Base-by-base conservation (phyloP, 2,329 filamentous ascomycete species). In the Fusarium ramigenum region DNA sequence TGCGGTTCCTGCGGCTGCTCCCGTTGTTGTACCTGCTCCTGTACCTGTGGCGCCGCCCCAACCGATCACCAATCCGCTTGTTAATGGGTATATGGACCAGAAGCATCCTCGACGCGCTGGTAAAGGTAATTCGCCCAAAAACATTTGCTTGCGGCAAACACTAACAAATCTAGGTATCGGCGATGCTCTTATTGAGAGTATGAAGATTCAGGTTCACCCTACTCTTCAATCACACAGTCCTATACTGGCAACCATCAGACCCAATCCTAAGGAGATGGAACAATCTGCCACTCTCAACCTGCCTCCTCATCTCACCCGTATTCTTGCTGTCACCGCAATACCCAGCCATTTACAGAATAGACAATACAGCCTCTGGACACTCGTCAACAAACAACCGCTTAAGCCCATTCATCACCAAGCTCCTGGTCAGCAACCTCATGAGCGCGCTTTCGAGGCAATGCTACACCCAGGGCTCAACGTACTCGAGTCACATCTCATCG, bases 401-500 rank as follows among this genome's bases (percentile, higher is more conserved):
- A 85, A 84, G 47, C 85, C 82, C 47, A 75, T 78, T 50, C 79
- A 70, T 42, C 81, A 82, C 40, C 87, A 88, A 69, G 85, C 87
- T 30, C 86, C 88, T 7, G 87, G 89, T 28, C 89, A 90, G 58
- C 85, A 87, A 75, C 86, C 82, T 52, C 85, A 86, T 66, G 90
- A 90, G 70, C 91, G 92, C n/a, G 84, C 93, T 1, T 97, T 94
- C 76, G 95, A 97, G 75, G 88, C 91, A 12, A 89, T 89, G 58
- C 84, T 97, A 34, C 87, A 89, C 32, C 87, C 89, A 4, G 94
- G 94, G 11, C 87, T 94, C 57, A 97, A 96, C 75, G 88, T 91
- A 50, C 88, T 97, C 57, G 92, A 95, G 76, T 87, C 97, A 12
- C 93, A 96, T 77, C 86, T 96, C 65, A 89, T 95, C 72, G 93